Percentiles rank a stretch among this genome's conserved stretches.
Conservation (phyloP, 1,284 basidiomycete species). For the Sparassis latifolia region DNA sequence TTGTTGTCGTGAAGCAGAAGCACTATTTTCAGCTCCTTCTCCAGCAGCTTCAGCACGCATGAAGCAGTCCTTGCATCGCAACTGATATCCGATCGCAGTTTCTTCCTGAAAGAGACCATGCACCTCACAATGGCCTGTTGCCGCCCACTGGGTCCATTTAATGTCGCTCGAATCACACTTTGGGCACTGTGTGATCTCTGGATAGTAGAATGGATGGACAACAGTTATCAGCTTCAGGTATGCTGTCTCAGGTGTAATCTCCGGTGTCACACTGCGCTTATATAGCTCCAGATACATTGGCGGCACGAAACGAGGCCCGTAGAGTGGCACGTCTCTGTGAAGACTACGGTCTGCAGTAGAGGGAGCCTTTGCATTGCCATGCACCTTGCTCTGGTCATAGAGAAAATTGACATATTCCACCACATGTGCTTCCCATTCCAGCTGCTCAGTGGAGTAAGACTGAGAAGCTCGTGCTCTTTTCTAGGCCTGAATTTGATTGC, state of each 20-base stretch:
- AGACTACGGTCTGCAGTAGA: not conserved
- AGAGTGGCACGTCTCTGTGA: not conserved
- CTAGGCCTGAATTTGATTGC: no score
- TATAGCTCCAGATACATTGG: not conserved
- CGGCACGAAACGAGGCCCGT: not conserved
- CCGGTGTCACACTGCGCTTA: not conserved
- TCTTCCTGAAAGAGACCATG: constrained; percentile 15
- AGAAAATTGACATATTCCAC: constrained; percentile 17
- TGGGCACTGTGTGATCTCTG: constrained; percentile 12
- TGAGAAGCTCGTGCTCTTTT: no score
- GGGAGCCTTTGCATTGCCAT: constrained; percentile 4
- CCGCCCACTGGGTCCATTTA: constrained; percentile 12
- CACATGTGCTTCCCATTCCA: constrained; percentile 15
- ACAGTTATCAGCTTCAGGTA: constrained; percentile 21
- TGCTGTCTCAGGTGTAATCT: constrained; percentile 5
- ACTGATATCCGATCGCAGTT: constrained; percentile 14
- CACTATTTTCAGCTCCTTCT: not conserved
- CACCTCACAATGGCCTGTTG: constrained; percentile 14
- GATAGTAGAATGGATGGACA: constrained; percentile 17
- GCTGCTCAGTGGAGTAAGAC: constrained; percentile 4
- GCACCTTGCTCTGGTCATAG: constrained; percentile 4
- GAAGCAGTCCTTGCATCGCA: constrained; percentile 9
- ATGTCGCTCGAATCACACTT: constrained; percentile 8
- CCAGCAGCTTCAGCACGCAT: constrained; percentile 4
- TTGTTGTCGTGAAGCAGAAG: constrained; percentile 13